Evolutionary conservation across 2,329 filamentous ascomycete genomes (phyloP).

Genomic region (Penicillium sclerotiorum): DNA sequence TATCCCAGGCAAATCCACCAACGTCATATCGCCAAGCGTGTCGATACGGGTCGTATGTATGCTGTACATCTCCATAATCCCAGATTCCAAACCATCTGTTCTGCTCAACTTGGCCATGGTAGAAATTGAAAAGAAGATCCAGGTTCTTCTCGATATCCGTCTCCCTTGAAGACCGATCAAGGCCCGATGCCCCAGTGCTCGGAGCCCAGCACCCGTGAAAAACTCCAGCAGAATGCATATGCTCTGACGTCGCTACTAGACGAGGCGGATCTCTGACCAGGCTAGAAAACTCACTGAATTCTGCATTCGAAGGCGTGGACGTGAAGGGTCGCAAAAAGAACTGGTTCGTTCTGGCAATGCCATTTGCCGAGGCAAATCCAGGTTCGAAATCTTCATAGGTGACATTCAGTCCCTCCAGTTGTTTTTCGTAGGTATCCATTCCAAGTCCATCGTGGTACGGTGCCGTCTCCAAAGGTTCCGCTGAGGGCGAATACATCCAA

Average conservation of each 20-base stretch:
- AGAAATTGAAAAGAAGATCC: constrained; percentile 60
- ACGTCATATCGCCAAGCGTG: constrained; percentile 66
- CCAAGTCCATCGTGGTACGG: constrained; percentile 63
- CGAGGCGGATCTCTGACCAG: constrained; percentile 57
- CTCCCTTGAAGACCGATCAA: constrained; percentile 29
- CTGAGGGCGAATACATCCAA: constrained; percentile 63
- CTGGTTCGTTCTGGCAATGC: constrained; percentile 62
- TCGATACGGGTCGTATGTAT: constrained; percentile 62
- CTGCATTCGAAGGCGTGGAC: constrained; percentile 54
- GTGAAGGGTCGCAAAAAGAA: constrained; percentile 58
- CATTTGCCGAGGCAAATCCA: constrained; percentile 59
- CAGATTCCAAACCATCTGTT: constrained; percentile 66
- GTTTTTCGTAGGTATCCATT: constrained; percentile 57
- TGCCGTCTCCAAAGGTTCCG: constrained; percentile 58
- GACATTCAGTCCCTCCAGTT: constrained; percentile 63
- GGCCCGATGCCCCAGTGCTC: constrained; percentile 23
- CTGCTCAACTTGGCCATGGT: constrained; percentile 58
- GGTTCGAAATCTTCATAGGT: constrained; percentile 66
- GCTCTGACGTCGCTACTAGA: constrained; percentile 51
- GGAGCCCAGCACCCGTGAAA: constrained; percentile 60
- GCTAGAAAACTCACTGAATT: constrained; percentile 47
- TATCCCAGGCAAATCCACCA: constrained; percentile 67
- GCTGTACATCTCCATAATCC: constrained; percentile 65
- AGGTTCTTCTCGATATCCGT: constrained; percentile 55
- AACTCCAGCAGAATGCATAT: constrained; percentile 56